Evolutionary conservation across 2,329 filamentous ascomycete genomes (phyloP).

Genomic region (Penicillium sp.): DNA sequence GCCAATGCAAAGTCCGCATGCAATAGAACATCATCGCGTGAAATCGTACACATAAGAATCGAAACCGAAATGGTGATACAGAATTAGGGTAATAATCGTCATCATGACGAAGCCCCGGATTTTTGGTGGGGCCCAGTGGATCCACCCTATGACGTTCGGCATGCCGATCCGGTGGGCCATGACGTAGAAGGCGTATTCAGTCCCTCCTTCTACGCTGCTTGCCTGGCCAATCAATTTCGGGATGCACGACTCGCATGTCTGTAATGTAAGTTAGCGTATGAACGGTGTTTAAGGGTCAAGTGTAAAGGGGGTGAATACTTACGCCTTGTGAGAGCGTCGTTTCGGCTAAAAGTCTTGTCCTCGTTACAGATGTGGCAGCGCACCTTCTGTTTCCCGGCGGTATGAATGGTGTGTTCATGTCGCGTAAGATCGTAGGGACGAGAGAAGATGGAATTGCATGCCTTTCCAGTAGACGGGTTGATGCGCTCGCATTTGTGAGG

Average conservation of each 20-base stretch:
- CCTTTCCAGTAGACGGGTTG: constrained; percentile 92
- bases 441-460: constrained; percentile 92
- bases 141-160: constrained; percentile 16
- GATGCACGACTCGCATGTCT: constrained; percentile 89
- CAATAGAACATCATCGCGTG: constrained; percentile 20
- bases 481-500: constrained; percentile 91
- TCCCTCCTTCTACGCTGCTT: constrained; percentile 52
- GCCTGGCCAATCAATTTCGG: constrained; percentile 80
- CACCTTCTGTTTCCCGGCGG: constrained; percentile 90
- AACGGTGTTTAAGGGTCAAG: neutral
- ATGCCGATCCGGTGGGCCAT: constrained; percentile 21
- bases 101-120: constrained; percentile 14
- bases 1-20: constrained; percentile 22
- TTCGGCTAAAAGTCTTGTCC: constrained; percentile 95
- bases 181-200: constrained; percentile 21
- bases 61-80: constrained; percentile 20
- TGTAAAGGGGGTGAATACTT: neutral
- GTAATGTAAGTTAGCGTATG: constrained; percentile 11
- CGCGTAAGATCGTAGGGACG: constrained; percentile 93
- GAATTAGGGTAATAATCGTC: constrained; percentile 16
- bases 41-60: constrained; percentile 19
- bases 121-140: constrained; percentile 2
- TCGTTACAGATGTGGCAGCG: constrained; percentile 90
- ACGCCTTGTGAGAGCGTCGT: constrained; percentile 75
- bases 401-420: constrained; percentile 97